A percentile compares a stretch with the other conserved stretches of the same genome.
phyloP scores from a whole-genome alignment of 2,329 filamentous ascomycete species.

The Monosporascus sp. region DNA sequence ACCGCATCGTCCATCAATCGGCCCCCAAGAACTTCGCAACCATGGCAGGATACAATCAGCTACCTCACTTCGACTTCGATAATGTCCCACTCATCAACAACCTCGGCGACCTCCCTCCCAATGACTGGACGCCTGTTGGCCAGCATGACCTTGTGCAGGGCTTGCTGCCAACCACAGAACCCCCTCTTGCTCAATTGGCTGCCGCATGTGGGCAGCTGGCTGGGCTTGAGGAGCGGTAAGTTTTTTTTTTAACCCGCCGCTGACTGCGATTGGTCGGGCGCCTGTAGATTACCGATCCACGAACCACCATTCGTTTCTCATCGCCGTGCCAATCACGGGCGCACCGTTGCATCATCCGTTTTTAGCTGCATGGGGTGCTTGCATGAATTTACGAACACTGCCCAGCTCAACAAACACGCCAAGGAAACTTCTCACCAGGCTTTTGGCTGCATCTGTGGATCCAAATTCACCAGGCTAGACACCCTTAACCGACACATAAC shows the following conservation, averaged over 20 bases:
- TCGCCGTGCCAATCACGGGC: too few species aligned
- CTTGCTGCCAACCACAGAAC: not conserved
- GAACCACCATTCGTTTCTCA: too few species aligned
- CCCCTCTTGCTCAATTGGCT: not conserved
- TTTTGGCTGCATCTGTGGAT: constrained; percentile 10
- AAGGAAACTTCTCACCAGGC: constrained; percentile 1
- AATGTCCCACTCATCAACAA: not conserved
- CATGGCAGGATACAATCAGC: not conserved
- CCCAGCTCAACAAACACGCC: constrained; percentile 3
- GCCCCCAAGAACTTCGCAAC: not conserved
- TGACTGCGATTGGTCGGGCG: too few species aligned
- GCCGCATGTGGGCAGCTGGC: not conserved
- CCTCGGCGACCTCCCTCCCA: not conserved
- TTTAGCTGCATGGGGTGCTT: constrained; percentile 5
- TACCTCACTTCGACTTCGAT: not conserved
- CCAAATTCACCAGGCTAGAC: constrained; percentile 5
- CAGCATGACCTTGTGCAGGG: not conserved
- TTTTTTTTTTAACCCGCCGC: too few species aligned
- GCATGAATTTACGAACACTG: not conserved
- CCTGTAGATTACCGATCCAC: too few species aligned
- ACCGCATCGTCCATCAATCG: not conserved
- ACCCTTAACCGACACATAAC: constrained; percentile 11
- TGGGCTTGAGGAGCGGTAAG: constrained; percentile 3
- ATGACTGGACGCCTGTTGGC: not conserved
- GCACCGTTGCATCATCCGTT: not conserved